Base-by-base conservation (phyloP, 176 grass and related monocot species). In the Musa acuminata region DNA sequence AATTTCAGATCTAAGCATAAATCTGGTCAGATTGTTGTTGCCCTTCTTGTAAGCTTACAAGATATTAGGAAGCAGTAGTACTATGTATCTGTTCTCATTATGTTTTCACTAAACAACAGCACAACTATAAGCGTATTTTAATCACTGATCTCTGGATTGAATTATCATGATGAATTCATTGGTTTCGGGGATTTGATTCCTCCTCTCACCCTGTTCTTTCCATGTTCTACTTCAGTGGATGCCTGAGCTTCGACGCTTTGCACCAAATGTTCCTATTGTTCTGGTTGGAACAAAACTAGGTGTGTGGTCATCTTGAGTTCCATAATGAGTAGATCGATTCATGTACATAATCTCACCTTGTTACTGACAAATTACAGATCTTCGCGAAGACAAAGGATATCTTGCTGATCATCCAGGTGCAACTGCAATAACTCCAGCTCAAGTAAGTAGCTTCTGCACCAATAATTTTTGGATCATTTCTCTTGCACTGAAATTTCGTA, bases 261-360 rank as follows among this genome's bases (percentile, higher is more conserved):
- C 89, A 0, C 93, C 89, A 0, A 92, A 84, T 49, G 85, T 96
- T 72, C 89, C 93, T 22, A 78, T 96, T 71, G 73, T 92, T 86
- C 87, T 96, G 9, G 93, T 92, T 60, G 93, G 93, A 52, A 96
- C 93, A 53, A 96, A 96, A 82, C 80, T 92, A 86, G 93, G 93
- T 96, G 75, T 53, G 79, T 3, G 75, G 11, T 23, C 55, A 64
- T 26, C 53, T 49, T 54, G 4, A 53, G 24, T 50, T 69, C 13
- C 21, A 14, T 55, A n/a, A 4, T 69, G 17, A 43, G 35, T 6
- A 6, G 35, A 43, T 43, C 53, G 13, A 13, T 43, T 14, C 11
- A 13, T 49, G 14, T 3, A 26, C 3, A 9, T 26, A 29, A 65
- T 65, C 19, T 9, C n/a, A 13, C 43, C 21, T 64, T 77, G 67